Conservation (phyloP, 768 basidiomycete genomes). For the Hortiboletus campestris region DNA sequence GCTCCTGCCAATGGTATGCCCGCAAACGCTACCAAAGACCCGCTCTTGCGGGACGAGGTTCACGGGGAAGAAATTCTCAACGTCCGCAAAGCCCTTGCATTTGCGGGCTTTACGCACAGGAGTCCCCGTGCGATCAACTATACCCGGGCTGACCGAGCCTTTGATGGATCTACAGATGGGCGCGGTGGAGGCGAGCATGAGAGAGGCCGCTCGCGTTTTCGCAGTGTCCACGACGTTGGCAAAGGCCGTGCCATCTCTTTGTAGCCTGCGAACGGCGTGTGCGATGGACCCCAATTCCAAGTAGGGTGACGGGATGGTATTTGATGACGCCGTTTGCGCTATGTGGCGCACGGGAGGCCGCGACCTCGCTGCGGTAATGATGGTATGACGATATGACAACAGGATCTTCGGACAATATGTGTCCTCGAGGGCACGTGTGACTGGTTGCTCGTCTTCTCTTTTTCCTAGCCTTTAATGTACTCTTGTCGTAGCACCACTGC, state of each 20-base stretch:
- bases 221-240: slow-evolving; percentile 59
- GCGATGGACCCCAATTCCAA: slow-evolving; percentile 22
- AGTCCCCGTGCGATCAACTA: slow-evolving; percentile 79
- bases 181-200: slow-evolving; percentile 47
- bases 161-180: slow-evolving; percentile 55
- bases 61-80: slow-evolving; percentile 87
- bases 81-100: slow-evolving; percentile 87
- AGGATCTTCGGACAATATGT: slow-evolving; percentile 29
- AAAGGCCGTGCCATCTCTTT: slow-evolving; percentile 83
- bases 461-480: slow-evolving; percentile 16
- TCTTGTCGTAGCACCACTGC: slow-evolving; percentile 8
- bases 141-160: slow-evolving; percentile 69
- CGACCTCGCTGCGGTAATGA: slow-evolving; percentile 33
- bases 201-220: slow-evolving; percentile 65
- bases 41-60: slow-evolving; percentile 78
- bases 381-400: slow-evolving; percentile 25
- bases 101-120: slow-evolving; percentile 90
- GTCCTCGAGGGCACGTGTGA: slow-evolving; percentile 12
- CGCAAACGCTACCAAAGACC: slow-evolving; percentile 84
- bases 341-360: slow-evolving; percentile 29
- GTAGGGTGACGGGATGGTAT: slow-evolving; percentile 18
- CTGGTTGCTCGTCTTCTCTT: slow-evolving; percentile 7
- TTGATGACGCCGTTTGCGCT: slow-evolving; percentile 32
- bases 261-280: slow-evolving; percentile 44
- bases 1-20: slow-evolving; percentile 85